A percentile compares a stretch with the other conserved stretches of the same genome.
phyloP scores from a whole-genome alignment of 139 green algal genomes.

The Chlorella vulgaris region DNA sequence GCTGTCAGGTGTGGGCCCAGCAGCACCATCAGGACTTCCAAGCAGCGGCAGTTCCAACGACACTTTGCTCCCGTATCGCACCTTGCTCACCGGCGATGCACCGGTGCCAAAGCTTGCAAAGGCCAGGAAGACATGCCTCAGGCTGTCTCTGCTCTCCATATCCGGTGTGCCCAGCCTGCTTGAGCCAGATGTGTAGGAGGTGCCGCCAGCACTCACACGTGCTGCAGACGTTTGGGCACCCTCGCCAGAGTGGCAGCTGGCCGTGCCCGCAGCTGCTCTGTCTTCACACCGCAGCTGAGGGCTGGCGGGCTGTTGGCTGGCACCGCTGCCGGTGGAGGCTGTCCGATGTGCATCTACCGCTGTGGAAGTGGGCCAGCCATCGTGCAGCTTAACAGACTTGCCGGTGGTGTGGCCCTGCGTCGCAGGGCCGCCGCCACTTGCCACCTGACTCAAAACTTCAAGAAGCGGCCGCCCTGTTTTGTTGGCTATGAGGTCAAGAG shows the following conservation, averaged over 20 bases:
- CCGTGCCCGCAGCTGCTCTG: no score
- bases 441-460: background rate
- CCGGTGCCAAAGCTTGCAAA: conserved; percentile 21
- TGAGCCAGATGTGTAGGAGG: background rate
- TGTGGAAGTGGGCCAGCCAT: conserved; percentile 60
- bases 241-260: no score
- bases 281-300: no score
- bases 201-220: no score
- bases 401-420: conserved; percentile 38
- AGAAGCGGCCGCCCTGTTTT: background rate
- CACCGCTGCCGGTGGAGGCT: no score
- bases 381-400: conserved; percentile 66
- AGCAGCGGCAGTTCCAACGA: no score
- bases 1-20: no score
- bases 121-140: conserved; percentile 3
- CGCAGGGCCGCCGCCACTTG: background rate
- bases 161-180: background rate
- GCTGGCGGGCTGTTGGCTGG: no score
- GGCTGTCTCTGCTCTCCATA: conserved; percentile 9
- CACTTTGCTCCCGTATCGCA: no score
- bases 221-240: no score
- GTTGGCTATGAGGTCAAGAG: background rate
- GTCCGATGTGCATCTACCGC: no score
- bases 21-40: no score
- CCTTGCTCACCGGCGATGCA: background rate